Evolutionary conservation across 176 grass and related monocot species (phyloP).

Genomic region (Zoysia japonica): DNA sequence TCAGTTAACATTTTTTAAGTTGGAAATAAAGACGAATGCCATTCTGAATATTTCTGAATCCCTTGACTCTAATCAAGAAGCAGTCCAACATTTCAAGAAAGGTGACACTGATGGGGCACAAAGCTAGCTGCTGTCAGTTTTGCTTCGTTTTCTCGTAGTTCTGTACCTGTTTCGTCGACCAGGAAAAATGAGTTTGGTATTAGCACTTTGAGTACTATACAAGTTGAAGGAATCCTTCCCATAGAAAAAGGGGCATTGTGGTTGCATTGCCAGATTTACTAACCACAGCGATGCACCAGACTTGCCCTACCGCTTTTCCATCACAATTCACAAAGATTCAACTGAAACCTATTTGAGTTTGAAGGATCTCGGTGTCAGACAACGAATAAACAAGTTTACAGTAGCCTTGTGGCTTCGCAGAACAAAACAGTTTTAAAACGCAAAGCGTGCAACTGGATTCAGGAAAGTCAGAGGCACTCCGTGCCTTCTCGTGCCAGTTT

Average conservation of each 20-base stretch:
- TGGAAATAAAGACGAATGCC: not conserved
- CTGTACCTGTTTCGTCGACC: not conserved
- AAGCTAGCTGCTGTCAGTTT: conserved; percentile 17
- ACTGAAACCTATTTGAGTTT: not conserved
- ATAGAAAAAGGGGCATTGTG: conserved; percentile 34
- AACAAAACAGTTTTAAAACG: conserved; percentile 16
- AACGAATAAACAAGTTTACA: conserved; percentile 18
- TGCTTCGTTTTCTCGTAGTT: conserved; percentile 14
- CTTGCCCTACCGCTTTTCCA: not conserved
- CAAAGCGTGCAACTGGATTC: conserved; percentile 29
- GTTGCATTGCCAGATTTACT: conserved; percentile 32
- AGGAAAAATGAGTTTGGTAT: conserved; percentile 30
- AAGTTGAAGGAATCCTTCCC: conserved; percentile 37
- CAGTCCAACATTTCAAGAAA: not conserved
- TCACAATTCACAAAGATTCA: not conserved
- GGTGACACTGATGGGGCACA: not conserved
- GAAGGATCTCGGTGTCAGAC: conserved; percentile 22
- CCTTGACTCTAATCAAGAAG: conserved; percentile 9
- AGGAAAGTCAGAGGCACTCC: conserved; percentile 26
- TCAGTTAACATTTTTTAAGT: not conserved
- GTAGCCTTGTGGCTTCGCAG: conserved; percentile 18
- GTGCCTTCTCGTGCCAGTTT: not conserved
- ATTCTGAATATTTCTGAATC: not conserved
- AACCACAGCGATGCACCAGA: conserved; percentile 15
- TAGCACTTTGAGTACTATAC: conserved; percentile 43